Evolutionary conservation across 345 rosid species (phyloP), one percentile per base, ranked within the genome.

Genomic region (Lepidium africanum): DNA sequence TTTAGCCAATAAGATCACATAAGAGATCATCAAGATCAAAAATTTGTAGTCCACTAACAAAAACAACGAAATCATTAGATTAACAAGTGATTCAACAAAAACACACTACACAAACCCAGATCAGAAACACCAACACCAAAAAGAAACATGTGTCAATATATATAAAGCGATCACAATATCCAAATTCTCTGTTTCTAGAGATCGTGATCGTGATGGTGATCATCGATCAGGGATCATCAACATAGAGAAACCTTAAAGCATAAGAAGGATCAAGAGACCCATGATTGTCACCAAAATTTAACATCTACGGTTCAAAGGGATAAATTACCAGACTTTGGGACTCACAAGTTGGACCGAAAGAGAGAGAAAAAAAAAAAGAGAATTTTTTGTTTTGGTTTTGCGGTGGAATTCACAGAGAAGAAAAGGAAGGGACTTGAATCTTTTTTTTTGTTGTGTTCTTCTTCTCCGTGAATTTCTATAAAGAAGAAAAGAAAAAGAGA

Each of bases 301-400:
- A 64, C 64, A 57, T 67, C 8, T 52, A 69, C 2, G 16, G 30
- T 25, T 69, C 46, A 48, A 13, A 6, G 50, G 57, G 50, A 15
- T 17, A 71, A 64, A 47, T 72, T 56, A 64, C 65, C 71, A 56
- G 77, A 73, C 46, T 65, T 72, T 65, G 47, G 35, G 66, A 73
- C 66, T 73, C 54, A 73, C 71, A 73, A 73, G 61, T 73, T 72
- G 43, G 63, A 62, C 63, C 69, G 43, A 70, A 59, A 32, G 51
- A 59, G 59, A 58, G 52, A 10, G n/a, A n/a, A n/a, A n/a, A n/a
- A n/a, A n/a, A 45, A 30, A 59, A 15, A 38, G 16, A 12, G 3
- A 16, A 38, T 7, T 54, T 40, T n/a, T 13, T 25, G 27, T 25
- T 33, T 48, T 43, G 42, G 45, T 25, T 25, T 25, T 59, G 53